Base-by-base conservation (phyloP, 495 filamentous ascomycete species). In the Venustampulla echinocandica region DNA sequence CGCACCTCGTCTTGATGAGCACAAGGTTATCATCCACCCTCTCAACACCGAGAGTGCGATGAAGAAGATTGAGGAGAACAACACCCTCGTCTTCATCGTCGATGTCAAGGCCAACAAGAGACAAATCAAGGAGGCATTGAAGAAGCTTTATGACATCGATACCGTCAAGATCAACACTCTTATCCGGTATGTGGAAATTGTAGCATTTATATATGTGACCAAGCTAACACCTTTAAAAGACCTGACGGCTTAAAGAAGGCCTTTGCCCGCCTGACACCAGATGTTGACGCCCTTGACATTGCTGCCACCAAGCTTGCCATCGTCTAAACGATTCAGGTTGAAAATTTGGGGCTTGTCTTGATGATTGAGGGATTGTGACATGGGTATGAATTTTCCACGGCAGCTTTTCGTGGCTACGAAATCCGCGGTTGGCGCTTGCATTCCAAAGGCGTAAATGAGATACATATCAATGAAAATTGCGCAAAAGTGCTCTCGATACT, bases 41-140 rank as follows among this genome's bases (percentile, higher is more conserved):
- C 76, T 98, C 52, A 99, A 99, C 79, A 96, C 92, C 43, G 92
- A 98, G 81, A 87, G 82, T 57, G 93, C 92, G 62, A 95, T 99
- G 87, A 99, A 99, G 87, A 96, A 95, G 84, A 94, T 97, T 55
- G 93, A 97, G 81, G 92, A 97, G 84, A 86, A 97, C 80, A 95
- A 99, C 80, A 95, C 92, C 59, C 77, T 97, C 18, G 93, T 97
- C 58, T 97, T 99, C 76, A 95, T 97, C 63, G 89, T 95, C 61
- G 87, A 99, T 57, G 79, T 88, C 66, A 95, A 96, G 85, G 79
- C 87, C 61, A 99, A 99, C 77, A 99, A 99, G 86, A 82, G 89
- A 63, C 92, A 99, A 81, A 99, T 99, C 74, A 95, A 95, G 81
- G 75, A 77, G 60, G 85, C 92, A 52, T 75, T 99, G 55, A 99